Evolutionary conservation across 164 flowering plant species (phyloP), one percentile per base, ranked within the genome.

Genomic region (Vitis labrusca): DNA sequence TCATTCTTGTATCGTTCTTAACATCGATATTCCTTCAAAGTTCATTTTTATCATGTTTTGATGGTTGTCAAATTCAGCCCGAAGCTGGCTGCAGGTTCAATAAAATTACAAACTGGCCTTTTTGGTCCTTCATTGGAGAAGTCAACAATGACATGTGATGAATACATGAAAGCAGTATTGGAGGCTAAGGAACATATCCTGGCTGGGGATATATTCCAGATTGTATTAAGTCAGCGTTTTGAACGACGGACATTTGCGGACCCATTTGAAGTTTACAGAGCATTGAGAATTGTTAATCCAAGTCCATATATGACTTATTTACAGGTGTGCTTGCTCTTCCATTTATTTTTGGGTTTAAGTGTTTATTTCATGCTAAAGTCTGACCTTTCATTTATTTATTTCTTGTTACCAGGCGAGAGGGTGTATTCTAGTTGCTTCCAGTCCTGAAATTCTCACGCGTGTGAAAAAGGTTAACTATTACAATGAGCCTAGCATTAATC

Each of bases 161-260:
- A 66, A 72, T 95, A 88, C 81, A 86, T 87, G 85, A 75, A 85
- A 19, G 91, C 93, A 13, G 95, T 95, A 19, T 16, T 89, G 75
- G 73, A 86, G 73, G 91, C 97, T 30, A 95, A 95, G 74, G 97
- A 95, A 71, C 99, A 93, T 74, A 93, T 93, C 58, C 66, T 89
- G 67, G 90, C 99, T 10, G 99, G 99, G 65, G 99, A 95, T 77
- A 90, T 95, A 30, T 95, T 95, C 75, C 98, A 95, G 80, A 88
- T 95, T 71, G 99, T 95, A 23, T 77, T 93, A 74, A 91, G 97
- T 73, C 99, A 95, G 71, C 97, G 98, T 17, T 95, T 95, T 83
- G 98, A 93, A 77, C 85, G 94, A 4, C 76, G 91, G 47, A 93
- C 98, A 50, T 93, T 87, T 85, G 98, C 93, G 6, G 97, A 95